phyloP scores from a whole-genome alignment of 202 grass and related monocot genomes.

The Carex arenaria region DNA sequence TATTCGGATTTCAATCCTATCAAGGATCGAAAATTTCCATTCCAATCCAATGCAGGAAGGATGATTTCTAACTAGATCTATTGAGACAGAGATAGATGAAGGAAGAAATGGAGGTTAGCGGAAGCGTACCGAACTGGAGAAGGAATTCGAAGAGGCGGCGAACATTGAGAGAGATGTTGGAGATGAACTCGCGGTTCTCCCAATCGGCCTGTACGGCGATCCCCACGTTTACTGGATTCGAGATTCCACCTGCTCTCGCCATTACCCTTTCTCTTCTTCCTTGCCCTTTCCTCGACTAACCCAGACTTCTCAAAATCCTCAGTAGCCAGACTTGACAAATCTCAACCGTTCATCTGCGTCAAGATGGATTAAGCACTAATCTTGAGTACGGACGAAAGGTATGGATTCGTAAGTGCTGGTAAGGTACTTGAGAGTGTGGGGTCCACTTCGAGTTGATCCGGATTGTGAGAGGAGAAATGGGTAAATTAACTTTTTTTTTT shows the following conservation, averaged over 20 bases:
- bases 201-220: constrained; percentile 97
- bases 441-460: no score
- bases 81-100: not conserved
- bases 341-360: not conserved
- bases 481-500: no score
- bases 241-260: constrained; percentile 57
- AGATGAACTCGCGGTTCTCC: constrained; percentile 99
- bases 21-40: not conserved
- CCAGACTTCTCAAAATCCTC: not conserved
- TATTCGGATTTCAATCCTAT: not conserved
- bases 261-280: constrained; percentile 30
- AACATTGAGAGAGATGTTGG: constrained; percentile 99
- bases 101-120: not conserved
- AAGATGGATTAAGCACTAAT: not conserved
- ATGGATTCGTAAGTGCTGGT: not conserved
- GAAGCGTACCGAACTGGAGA: constrained; percentile 54
- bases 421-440: no score
- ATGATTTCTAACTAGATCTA: not conserved
- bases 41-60: not conserved
- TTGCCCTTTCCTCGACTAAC: not conserved
- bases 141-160: constrained; percentile 97
- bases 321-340: not conserved
- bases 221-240: constrained; percentile 86
- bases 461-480: no score
- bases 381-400: not conserved